A percentile compares a stretch with the other conserved stretches of the same genome.
Evolutionary conservation across 257 asterid genomes (phyloP).

Genomic region (Lavandula angustifolia): DNA sequence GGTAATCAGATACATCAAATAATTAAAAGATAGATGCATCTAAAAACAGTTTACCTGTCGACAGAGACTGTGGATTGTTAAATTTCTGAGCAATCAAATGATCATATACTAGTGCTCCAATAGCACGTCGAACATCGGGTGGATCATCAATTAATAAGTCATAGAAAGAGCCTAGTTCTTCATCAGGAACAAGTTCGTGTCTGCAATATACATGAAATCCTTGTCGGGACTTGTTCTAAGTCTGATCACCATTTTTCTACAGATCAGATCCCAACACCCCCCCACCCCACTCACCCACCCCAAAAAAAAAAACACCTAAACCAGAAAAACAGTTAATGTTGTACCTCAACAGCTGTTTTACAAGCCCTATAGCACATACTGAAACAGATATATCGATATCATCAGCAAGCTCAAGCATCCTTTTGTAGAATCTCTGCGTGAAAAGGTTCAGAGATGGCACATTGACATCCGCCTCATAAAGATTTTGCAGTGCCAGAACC

Average conservation of each 20-base stretch:
- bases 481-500: conserved; percentile 87
- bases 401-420: conserved; percentile 99
- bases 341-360: conserved; percentile 88
- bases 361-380: conserved; percentile 98
- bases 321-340: background rate
- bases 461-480: conserved; percentile 88
- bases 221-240: conserved; percentile 31
- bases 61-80: conserved; percentile 67
- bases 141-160: conserved; percentile 95
- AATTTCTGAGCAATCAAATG: conserved; percentile 96
- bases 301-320: no score
- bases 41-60: conserved; percentile 61
- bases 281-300: background rate
- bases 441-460: conserved; percentile 96
- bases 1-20: background rate
- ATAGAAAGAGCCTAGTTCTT: conserved; percentile 91
- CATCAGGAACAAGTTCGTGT: conserved; percentile 97
- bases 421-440: conserved; percentile 83
- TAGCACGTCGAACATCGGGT: conserved; percentile 91
- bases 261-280: background rate
- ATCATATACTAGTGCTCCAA: conserved; percentile 91
- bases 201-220: conserved; percentile 49
- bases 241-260: conserved; percentile 18
- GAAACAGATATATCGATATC: conserved; percentile 96
- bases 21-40: conserved; percentile 5